phyloP scores from a whole-genome alignment of 495 filamentous ascomycete species.

The Xylaria cubensis region DNA sequence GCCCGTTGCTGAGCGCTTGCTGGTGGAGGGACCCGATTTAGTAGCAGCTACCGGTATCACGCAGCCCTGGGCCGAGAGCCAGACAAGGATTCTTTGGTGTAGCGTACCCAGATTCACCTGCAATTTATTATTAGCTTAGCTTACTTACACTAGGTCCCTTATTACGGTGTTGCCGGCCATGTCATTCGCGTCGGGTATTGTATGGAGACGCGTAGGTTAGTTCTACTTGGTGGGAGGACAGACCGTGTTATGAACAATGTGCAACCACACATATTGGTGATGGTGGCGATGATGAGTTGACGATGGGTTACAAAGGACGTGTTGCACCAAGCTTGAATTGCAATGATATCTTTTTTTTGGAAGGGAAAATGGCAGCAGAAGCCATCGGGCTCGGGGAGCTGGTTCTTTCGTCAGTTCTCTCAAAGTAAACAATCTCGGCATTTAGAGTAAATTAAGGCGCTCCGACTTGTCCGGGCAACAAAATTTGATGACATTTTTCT shows the following conservation, averaged over 20 bases:
- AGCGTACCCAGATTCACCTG: slow-evolving; percentile 16
- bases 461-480: slow-evolving; percentile 35
- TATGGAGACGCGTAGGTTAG: slow-evolving; percentile 14
- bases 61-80: slow-evolving; percentile 14
- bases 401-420: slow-evolving; percentile 3
- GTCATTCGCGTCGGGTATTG: neutral
- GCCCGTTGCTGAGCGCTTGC: neutral
- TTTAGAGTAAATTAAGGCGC: slow-evolving; percentile 19
- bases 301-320: neutral
- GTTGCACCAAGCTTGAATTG: neutral
- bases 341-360: neutral
- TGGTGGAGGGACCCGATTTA: slow-evolving; percentile 4
- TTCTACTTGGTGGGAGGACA: neutral
- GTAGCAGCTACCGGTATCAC: slow-evolving; percentile 14
- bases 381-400: neutral
- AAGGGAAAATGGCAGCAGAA: neutral
- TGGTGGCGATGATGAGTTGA: neutral
- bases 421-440: slow-evolving; percentile 27
- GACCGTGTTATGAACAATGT: neutral
- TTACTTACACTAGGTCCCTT: neutral
- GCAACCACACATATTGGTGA: neutral
- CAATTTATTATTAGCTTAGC: slow-evolving; percentile 21
- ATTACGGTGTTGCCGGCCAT: neutral
- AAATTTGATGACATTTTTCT: slow-evolving; percentile 33
- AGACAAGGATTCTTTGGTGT: slow-evolving; percentile 1